Evolutionary conservation across 2,329 filamentous ascomycete species (phyloP).

Genomic region (Zymoseptoria passerinii): DNA sequence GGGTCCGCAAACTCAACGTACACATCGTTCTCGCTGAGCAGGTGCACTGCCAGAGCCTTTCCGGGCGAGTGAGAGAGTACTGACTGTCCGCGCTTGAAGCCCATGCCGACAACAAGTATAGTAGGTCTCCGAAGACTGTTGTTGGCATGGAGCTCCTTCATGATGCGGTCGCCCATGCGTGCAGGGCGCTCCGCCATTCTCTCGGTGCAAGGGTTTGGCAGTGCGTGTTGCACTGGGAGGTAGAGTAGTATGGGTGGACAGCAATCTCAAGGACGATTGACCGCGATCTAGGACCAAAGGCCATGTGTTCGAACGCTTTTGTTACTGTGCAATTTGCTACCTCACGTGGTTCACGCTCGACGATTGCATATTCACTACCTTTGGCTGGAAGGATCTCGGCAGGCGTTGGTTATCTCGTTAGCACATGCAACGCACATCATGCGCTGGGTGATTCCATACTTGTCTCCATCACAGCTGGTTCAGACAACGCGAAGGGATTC

Average conservation of each 20-base stretch:
- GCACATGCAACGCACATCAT: too few relatives aligned
- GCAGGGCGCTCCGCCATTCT: conserved; percentile 39
- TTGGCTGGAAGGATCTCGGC: neutral
- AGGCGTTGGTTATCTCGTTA: neutral
- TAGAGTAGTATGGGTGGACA: conserved; percentile 48
- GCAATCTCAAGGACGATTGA: conserved; percentile 51
- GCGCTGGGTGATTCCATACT: too few relatives aligned
- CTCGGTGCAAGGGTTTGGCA: conserved; percentile 39
- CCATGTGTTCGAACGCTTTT: conserved; percentile 42
- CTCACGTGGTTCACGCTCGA: neutral
- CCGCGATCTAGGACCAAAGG: conserved; percentile 43
- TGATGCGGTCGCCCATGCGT: conserved; percentile 32
- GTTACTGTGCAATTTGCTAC: conserved; percentile 8
- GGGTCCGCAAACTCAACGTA: conserved; percentile 6
- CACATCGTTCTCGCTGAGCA: conserved; percentile 2
- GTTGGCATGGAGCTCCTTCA: conserved; percentile 16
- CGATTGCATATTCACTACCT: neutral
- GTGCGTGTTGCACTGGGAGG: conserved; percentile 39
- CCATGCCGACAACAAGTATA: conserved; percentile 4
- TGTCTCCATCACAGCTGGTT: too few relatives aligned
- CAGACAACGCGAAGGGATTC: too few relatives aligned
- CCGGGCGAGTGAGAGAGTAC: conserved; percentile 5
- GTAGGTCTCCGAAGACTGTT: neutral
- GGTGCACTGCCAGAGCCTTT: conserved; percentile 3
- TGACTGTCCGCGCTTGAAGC: conserved; percentile 7